Evolutionary conservation across 108 stramenopile species (phyloP).

Genomic region (Nitzschia sp.): DNA sequence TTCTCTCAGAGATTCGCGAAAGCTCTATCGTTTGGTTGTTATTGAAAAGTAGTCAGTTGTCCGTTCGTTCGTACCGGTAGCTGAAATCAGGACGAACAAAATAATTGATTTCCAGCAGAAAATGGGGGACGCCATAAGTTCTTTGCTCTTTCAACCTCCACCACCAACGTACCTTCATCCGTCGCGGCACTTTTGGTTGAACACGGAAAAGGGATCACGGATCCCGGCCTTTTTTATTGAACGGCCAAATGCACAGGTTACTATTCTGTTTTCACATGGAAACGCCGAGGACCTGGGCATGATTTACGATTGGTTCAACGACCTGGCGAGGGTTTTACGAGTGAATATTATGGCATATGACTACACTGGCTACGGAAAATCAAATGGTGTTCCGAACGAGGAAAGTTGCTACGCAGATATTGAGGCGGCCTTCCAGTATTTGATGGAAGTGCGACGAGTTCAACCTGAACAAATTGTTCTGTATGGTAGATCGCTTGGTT

Average conservation of each 20-base stretch:
- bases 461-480: slow-evolving; percentile 90
- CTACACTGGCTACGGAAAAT: slow-evolving; percentile 91
- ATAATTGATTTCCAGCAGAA: no score
- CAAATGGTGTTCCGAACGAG: slow-evolving; percentile 73
- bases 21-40: no score
- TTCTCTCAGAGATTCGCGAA: no score
- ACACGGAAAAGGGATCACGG: slow-evolving; percentile 58
- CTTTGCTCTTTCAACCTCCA: slow-evolving; percentile 89
- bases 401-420: slow-evolving; percentile 89
- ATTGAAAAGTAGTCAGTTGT: no score
- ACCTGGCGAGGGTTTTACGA: slow-evolving; percentile 78
- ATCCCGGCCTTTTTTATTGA: slow-evolving; percentile 92
- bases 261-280: slow-evolving; percentile 91
- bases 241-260: slow-evolving; percentile 78
- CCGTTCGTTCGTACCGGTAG: no score
- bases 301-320: slow-evolving; percentile 94
- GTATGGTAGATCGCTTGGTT: slow-evolving; percentile 88
- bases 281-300: slow-evolving; percentile 94
- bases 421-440: slow-evolving; percentile 91
- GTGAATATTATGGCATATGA: slow-evolving; percentile 98
- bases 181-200: slow-evolving; percentile 89
- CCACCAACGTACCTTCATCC: slow-evolving; percentile 88
- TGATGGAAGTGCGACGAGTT: slow-evolving; percentile 68
- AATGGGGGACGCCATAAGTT: slow-evolving; percentile 89
- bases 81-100: no score